Conservation (phyloP, 495 filamentous ascomycete genomes). For the Penicillium steckii region DNA sequence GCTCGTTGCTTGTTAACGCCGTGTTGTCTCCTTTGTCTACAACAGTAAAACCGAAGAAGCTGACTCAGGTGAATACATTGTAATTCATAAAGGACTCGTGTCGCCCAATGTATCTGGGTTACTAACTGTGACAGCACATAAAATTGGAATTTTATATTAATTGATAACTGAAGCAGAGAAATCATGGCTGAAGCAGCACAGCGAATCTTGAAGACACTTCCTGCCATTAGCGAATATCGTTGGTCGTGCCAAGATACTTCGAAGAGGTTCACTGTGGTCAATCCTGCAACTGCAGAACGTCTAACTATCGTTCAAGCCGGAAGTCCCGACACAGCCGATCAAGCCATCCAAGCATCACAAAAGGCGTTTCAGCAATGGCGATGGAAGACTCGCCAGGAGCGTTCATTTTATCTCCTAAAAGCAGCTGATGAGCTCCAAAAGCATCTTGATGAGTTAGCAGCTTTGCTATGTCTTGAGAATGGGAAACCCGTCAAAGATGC, state of each 20-base stretch:
- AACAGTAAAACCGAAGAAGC: too few relatives aligned
- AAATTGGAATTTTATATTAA: too few relatives aligned
- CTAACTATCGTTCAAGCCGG: conserved; percentile 12
- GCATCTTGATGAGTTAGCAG: conserved; percentile 6
- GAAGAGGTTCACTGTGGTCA: conserved; percentile 3
- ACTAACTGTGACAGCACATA: too few relatives aligned
- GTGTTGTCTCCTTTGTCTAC: too few relatives aligned
- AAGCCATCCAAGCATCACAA: conserved; percentile 8
- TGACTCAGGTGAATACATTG: too few relatives aligned
- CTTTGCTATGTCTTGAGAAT: conserved; percentile 21
- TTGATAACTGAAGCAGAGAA: too few relatives aligned
- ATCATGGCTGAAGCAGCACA: not conserved
- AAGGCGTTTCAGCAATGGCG: conserved; percentile 6
- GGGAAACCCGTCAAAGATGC: conserved; percentile 19
- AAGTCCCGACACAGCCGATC: conserved; percentile 3
- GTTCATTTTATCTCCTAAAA: conserved; percentile 5
- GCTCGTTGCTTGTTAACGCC: not conserved
- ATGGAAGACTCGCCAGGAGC: conserved; percentile 2
- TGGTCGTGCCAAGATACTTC: conserved; percentile 7
- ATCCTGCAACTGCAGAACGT: conserved; percentile 6
- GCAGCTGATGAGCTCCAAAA: conserved; percentile 14
- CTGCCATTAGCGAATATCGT: not conserved
- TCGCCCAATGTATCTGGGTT: too few relatives aligned
- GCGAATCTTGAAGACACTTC: not conserved
- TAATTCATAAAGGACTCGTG: too few relatives aligned